phyloP scores from a whole-genome alignment of 495 filamentous ascomycete genomes.

The Durotheca rogersii region DNA sequence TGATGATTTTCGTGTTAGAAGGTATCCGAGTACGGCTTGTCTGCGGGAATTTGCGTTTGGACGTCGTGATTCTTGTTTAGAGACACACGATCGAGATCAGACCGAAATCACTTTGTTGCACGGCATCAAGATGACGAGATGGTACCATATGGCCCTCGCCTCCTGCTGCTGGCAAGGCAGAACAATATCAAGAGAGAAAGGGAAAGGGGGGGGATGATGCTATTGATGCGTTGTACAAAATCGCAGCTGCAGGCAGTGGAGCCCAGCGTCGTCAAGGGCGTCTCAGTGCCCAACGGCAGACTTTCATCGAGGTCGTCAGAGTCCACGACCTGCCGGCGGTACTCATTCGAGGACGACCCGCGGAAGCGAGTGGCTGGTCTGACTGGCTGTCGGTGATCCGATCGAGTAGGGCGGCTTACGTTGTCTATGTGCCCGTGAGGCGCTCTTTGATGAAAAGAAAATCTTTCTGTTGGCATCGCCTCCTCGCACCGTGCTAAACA shows the following conservation, averaged over 20 bases:
- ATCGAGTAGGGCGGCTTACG: slow-evolving; percentile 31
- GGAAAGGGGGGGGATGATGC: too few species aligned
- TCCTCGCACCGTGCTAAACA: slow-evolving; percentile 8
- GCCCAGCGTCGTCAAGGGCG: slow-evolving; percentile 48
- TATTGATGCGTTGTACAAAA: slow-evolving; percentile 56
- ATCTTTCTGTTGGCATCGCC: slow-evolving; percentile 18
- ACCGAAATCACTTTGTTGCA: slow-evolving; percentile 19
- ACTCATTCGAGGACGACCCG: slow-evolving; percentile 34
- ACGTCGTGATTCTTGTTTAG: slow-evolving; percentile 10
- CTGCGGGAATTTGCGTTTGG: slow-evolving; percentile 11
- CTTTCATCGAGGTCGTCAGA: slow-evolving; percentile 35
- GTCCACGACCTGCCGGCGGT: slow-evolving; percentile 26
- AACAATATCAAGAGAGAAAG: slow-evolving; percentile 26
- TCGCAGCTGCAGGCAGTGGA: slow-evolving; percentile 40
- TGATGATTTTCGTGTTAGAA: slow-evolving; percentile 13
- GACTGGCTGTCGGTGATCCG: slow-evolving; percentile 31
- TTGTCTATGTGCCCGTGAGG: slow-evolving; percentile 25
- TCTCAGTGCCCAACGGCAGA: slow-evolving; percentile 51
- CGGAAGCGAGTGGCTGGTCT: slow-evolving; percentile 27
- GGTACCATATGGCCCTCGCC: slow-evolving; percentile 25
- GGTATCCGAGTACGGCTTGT: slow-evolving; percentile 9
- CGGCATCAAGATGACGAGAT: slow-evolving; percentile 21
- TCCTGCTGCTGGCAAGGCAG: slow-evolving; percentile 20
- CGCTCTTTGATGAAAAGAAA: slow-evolving; percentile 18
- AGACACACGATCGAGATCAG: slow-evolving; percentile 28